phyloP scores from a whole-genome alignment of 768 basidiomycete genomes.

The Tephrocybe rancida region DNA sequence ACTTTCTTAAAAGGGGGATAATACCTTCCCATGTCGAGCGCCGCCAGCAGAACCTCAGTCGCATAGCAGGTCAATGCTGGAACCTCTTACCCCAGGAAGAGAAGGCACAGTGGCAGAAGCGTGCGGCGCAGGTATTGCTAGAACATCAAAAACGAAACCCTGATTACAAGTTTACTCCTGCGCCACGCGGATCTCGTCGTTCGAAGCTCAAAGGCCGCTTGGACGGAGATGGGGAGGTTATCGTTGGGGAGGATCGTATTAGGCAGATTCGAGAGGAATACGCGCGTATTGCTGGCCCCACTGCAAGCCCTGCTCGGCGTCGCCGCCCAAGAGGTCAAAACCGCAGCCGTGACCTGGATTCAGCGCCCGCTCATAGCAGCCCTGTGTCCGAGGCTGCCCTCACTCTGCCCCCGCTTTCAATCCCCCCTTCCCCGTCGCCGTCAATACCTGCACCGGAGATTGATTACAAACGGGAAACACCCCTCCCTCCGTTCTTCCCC shows the following conservation, averaged over 20 bases:
- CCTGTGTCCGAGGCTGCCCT: conserved; percentile 5
- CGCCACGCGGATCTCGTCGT: conserved; percentile 34
- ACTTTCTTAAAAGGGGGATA: conserved; percentile 51
- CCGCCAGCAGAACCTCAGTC: conserved; percentile 74
- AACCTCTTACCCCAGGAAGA: conserved; percentile 49
- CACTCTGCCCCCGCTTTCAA: conserved; percentile 10
- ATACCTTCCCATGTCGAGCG: conserved; percentile 54
- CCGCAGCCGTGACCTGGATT: conserved; percentile 16
- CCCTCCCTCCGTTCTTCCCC: conserved; percentile 24
- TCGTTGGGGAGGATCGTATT: conserved; percentile 26
- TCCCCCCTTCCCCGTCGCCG: conserved; percentile 17
- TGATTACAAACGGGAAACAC: conserved; percentile 11
- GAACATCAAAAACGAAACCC: conserved; percentile 56
- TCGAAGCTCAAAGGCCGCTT: conserved; percentile 29
- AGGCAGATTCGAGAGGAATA: conserved; percentile 37
- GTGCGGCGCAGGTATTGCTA: conserved; percentile 48
- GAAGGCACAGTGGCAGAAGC: conserved; percentile 44
- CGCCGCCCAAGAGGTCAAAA: conserved; percentile 30
- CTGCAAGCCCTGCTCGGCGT: conserved; percentile 34
- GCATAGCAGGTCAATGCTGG: conserved; percentile 74
- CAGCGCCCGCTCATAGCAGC: conserved; percentile 1
- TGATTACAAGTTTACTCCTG: conserved; percentile 63
- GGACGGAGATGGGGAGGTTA: conserved; percentile 14
- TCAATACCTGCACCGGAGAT: conserved; percentile 15
- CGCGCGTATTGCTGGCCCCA: conserved; percentile 31